Evolutionary conservation across 2,329 filamentous ascomycete genomes (phyloP).

Genomic region (Apiospora koreana): DNA sequence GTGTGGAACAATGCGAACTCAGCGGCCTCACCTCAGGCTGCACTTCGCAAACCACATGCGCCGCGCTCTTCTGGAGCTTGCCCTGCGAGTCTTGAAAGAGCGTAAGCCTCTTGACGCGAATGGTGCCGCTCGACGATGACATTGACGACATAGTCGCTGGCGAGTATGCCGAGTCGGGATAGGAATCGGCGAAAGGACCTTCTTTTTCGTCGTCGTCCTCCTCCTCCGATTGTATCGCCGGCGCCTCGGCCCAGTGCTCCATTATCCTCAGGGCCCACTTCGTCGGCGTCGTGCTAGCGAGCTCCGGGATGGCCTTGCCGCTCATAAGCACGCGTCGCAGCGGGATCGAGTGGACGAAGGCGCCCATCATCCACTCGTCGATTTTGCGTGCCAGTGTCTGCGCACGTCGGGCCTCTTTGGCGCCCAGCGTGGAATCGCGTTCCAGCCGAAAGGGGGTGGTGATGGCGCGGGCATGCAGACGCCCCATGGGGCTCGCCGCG

Average conservation of each 20-base stretch:
- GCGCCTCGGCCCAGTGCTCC: not conserved
- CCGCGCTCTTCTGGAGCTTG: not conserved
- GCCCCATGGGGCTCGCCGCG: not conserved
- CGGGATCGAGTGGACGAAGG: constrained; percentile 9
- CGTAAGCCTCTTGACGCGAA: not conserved
- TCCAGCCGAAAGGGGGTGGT: not conserved
- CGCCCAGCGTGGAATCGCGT: not conserved
- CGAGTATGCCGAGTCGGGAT: not conserved
- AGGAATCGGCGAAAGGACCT: not conserved
- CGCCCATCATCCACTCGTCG: constrained; percentile 10
- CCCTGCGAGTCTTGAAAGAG: not conserved
- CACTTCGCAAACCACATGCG: not conserved
- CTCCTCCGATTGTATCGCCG: not conserved
- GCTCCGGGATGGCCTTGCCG: not conserved
- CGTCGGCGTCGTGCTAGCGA: not conserved
- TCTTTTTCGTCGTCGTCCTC: not conserved
- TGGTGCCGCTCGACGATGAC: not conserved
- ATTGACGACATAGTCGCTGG: not conserved
- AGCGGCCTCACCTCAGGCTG: not conserved
- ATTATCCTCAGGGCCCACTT: not conserved
- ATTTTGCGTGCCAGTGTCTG: not conserved
- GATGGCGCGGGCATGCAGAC: not conserved
- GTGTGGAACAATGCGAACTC: not conserved
- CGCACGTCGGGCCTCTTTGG: not conserved
- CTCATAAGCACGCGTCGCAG: constrained; percentile 9